A percentile compares a stretch with the other conserved stretches of the same genome.
Evolutionary conservation across 2,329 filamentous ascomycete genomes (phyloP).

Genomic region (Tolypocladium guangdongense): DNA sequence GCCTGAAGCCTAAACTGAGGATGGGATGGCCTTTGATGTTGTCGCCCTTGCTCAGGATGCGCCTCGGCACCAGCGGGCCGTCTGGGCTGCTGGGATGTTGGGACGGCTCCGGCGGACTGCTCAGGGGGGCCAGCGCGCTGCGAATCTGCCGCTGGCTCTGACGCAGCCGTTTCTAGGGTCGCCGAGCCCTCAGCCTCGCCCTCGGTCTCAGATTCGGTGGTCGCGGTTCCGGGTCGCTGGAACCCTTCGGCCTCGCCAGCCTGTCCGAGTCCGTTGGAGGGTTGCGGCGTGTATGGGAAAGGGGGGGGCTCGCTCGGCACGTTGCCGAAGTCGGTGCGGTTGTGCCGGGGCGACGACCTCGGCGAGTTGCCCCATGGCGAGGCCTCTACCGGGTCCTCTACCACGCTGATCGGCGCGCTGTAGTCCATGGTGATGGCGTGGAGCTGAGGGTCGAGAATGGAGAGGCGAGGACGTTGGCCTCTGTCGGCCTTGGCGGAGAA

Average conservation of each 20-base stretch:
- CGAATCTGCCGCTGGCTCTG: slow-evolving; percentile 8
- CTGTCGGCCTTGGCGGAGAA: neutral
- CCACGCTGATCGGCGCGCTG: slow-evolving; percentile 42
- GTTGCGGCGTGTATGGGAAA: slow-evolving; percentile 32
- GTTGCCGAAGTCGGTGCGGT: slow-evolving; percentile 30
- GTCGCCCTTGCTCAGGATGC: slow-evolving; percentile 25
- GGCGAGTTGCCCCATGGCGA: slow-evolving; percentile 49
- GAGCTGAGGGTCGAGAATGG: slow-evolving; percentile 6
- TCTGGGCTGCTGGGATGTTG: slow-evolving; percentile 16
- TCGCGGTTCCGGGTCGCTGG: slow-evolving; percentile 34
- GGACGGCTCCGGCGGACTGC: neutral
- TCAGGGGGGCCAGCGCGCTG: slow-evolving; percentile 4
- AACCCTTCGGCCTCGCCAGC: slow-evolving; percentile 29
- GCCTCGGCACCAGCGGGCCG: slow-evolving; percentile 8
- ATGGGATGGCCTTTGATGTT: slow-evolving; percentile 48
- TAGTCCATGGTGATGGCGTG: slow-evolving; percentile 40
- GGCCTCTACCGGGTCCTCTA: slow-evolving; percentile 38
- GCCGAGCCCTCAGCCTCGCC: slow-evolving; percentile 24
- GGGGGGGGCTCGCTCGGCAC: slow-evolving; percentile 29
- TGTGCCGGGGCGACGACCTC: slow-evolving; percentile 36
- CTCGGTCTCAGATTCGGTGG: slow-evolving; percentile 33
- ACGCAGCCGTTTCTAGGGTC: slow-evolving; percentile 7
- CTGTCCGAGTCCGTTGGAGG: slow-evolving; percentile 31
- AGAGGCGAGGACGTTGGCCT: slow-evolving; percentile 8
- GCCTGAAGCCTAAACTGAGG: slow-evolving; percentile 79